Conservation (phyloP, 805 yeast genomes). For the Saccharomycopsis javanensis region DNA sequence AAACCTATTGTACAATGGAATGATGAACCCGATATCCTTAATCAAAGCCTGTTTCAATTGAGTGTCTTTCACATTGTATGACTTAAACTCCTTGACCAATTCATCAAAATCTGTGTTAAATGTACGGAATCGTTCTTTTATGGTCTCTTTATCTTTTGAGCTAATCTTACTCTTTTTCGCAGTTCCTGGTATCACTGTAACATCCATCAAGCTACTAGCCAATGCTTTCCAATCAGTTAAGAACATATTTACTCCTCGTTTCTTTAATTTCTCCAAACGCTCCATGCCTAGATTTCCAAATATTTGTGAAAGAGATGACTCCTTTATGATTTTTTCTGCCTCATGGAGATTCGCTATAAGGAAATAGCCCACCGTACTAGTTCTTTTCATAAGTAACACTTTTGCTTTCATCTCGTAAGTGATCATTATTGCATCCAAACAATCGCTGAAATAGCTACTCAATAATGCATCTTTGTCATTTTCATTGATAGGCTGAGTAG, state of each 20-base stretch:
- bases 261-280: conserved; percentile 58
- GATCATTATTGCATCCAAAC: conserved; percentile 62
- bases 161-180: conserved; percentile 28
- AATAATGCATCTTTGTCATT: conserved; percentile 42
- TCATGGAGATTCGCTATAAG: conserved; percentile 61
- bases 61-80: conserved; percentile 56
- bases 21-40: conserved; percentile 59
- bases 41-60: conserved; percentile 52
- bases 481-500: conserved; percentile 30
- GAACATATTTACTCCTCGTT: conserved; percentile 62
- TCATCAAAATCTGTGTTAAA: conserved; percentile 82
- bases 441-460: conserved; percentile 63
- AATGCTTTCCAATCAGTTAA: conserved; percentile 72
- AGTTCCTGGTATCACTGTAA: conserved; percentile 55
- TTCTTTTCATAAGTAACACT: conserved; percentile 24
- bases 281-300: conserved; percentile 52
- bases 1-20: conserved; percentile 78
- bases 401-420: conserved; percentile 54
- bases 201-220: conserved; percentile 70
- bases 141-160: conserved; percentile 68
- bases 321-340: conserved; percentile 62
- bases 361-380: conserved; percentile 48
- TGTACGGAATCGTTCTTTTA: conserved; percentile 74
- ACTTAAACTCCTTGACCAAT: conserved; percentile 54
- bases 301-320: conserved; percentile 44